phyloP scores from a whole-genome alignment of 805 yeast genomes.

The Tetrapisispora taiwanensis region DNA sequence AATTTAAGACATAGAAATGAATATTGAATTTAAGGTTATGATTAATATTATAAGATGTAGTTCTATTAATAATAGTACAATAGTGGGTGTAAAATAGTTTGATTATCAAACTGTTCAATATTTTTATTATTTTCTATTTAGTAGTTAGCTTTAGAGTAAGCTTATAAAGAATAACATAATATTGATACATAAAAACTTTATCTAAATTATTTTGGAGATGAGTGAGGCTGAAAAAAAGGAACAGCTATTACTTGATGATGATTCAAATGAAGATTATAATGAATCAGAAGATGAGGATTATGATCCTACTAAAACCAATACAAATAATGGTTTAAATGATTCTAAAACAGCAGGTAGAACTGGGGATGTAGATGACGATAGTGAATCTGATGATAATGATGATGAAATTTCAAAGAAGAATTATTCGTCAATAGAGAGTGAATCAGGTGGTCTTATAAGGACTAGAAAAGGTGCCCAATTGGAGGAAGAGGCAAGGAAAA shows the following conservation, averaged over 20 bases:
- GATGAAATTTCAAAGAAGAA: constrained; percentile 24
- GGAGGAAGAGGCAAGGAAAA: constrained; percentile 30
- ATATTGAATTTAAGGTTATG: no score
- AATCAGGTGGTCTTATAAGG: constrained; percentile 53
- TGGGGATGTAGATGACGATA: constrained; percentile 27
- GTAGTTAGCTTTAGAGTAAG: no score
- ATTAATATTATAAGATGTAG: no score
- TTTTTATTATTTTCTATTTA: no score
- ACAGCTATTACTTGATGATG: neutral
- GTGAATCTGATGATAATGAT: constrained; percentile 25
- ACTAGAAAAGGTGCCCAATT: constrained; percentile 54
- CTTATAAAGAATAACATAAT: no score
- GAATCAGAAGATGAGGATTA: constrained; percentile 34
- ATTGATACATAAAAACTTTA: no score
- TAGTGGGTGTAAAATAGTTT: no score
- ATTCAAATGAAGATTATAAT: constrained; percentile 20
- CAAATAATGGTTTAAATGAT: constrained; percentile 3
- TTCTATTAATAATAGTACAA: no score
- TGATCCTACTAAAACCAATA: constrained; percentile 22
- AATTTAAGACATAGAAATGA: no score
- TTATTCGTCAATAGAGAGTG: constrained; percentile 47
- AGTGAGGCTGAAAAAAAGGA: neutral
- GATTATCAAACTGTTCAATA: no score
- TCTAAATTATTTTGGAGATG: neutral
- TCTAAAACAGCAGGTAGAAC: constrained; percentile 19